Conservation (phyloP, 1,139 yeast genomes). For the Nakaseomyces bracarensis region DNA sequence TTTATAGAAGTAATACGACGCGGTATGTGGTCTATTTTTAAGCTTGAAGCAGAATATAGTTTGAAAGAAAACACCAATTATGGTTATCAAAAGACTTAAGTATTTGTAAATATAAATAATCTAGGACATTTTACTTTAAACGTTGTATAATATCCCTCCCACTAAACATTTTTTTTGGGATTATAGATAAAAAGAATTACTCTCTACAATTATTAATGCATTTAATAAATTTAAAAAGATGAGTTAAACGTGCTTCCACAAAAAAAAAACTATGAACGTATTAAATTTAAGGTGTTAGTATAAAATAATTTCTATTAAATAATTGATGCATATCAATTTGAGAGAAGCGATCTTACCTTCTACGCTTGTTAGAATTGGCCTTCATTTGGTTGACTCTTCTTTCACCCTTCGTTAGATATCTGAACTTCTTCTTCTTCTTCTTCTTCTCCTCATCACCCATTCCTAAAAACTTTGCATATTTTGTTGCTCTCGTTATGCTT, state of each 20-base stretch:
- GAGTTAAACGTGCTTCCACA: too few species aligned
- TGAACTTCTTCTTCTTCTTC: slow-evolving; percentile 57
- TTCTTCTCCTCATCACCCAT: slow-evolving; percentile 32
- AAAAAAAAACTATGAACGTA: too few species aligned
- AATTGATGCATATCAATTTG: too few species aligned
- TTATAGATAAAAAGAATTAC: too few species aligned
- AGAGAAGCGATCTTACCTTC: too few species aligned
- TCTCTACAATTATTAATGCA: too few species aligned
- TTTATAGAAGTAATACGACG: slow-evolving; percentile 69
- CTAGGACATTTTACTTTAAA: too few species aligned
- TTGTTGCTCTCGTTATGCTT: slow-evolving; percentile 61
- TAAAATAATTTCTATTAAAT: background rate
- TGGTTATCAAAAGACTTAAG: background rate
- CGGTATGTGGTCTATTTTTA: slow-evolving; percentile 82
- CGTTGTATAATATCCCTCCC: too few species aligned
- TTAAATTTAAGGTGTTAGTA: too few species aligned
- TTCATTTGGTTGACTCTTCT: slow-evolving; percentile 61
- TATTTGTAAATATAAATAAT: too few species aligned
- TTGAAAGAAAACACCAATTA: slow-evolving; percentile 10
- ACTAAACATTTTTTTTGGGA: too few species aligned
- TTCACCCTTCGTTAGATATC: slow-evolving; percentile 75
- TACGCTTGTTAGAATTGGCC: slow-evolving; percentile 34
- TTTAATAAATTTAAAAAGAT: too few species aligned
- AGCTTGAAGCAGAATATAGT: slow-evolving; percentile 65
- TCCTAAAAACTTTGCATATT: slow-evolving; percentile 61